phyloP scores from a whole-genome alignment of 805 yeast species.

The Yarrowia sp. region DNA sequence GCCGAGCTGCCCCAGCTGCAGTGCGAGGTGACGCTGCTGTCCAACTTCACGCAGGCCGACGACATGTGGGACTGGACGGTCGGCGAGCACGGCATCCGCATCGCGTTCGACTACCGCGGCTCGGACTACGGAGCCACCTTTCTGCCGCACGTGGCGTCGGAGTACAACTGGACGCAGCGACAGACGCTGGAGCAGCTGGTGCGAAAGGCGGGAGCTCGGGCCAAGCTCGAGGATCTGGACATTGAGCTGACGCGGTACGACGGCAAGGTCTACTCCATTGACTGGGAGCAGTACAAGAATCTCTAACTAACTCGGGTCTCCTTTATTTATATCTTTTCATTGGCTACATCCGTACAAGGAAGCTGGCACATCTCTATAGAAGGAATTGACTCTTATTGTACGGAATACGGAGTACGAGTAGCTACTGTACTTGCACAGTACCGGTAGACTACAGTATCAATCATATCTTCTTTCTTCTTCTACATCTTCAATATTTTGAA shows the following conservation, averaged over 20 bases:
- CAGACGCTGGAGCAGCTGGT: constrained; percentile 72
- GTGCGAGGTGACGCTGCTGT: constrained; percentile 63
- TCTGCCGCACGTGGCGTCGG: constrained; percentile 84
- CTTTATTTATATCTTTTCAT: not conserved
- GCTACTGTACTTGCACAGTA: no score
- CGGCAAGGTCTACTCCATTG: constrained; percentile 20
- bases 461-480: no score
- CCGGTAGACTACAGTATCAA: no score
- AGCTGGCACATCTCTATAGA: no score
- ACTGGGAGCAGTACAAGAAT: constrained; percentile 3
- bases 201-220: constrained; percentile 53
- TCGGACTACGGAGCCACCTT: constrained; percentile 68
- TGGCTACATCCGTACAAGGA: no score
- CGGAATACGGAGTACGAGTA: no score
- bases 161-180: constrained; percentile 75
- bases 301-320: not conserved
- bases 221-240: constrained; percentile 4
- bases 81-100: constrained; percentile 78
- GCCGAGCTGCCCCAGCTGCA: constrained; percentile 54
- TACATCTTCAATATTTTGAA: no score
- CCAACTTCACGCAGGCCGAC: constrained; percentile 52
- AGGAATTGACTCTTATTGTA: no score
- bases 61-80: constrained; percentile 71
- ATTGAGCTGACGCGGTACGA: constrained; percentile 19
- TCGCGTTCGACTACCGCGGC: constrained; percentile 48